A percentile compares a stretch with the other conserved stretches of the same genome.
phyloP scores from a whole-genome alignment of 345 rosid species.

The Jatropha curcas region DNA sequence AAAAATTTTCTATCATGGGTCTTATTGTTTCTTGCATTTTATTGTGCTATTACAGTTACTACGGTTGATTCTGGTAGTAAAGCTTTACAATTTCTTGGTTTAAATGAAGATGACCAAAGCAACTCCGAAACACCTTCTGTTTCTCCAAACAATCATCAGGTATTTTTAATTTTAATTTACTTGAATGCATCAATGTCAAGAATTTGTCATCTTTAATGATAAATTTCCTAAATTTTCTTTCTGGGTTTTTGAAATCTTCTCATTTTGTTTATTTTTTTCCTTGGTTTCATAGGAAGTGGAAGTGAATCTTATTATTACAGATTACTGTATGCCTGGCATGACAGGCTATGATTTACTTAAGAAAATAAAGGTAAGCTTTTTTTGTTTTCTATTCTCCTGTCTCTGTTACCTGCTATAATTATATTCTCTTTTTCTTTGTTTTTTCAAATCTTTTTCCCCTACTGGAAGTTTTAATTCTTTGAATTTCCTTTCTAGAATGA shows the following conservation, averaged over 20 bases:
- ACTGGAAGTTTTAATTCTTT: conserved; percentile 2
- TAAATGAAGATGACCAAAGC: conserved; percentile 36
- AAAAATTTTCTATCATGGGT: not conserved
- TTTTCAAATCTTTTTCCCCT: not conserved
- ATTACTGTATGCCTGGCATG: conserved; percentile 88
- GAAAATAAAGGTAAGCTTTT: conserved; percentile 59
- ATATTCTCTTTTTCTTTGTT: conserved; percentile 18
- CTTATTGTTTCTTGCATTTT: not conserved
- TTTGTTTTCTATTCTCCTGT: not conserved
- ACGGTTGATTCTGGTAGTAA: conserved; percentile 74
- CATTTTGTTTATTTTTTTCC: not conserved
- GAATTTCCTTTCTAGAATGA: not conserved
- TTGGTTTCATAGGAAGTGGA: conserved; percentile 43
- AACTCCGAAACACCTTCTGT: conserved; percentile 25
- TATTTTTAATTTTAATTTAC: not conserved
- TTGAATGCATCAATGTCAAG: not conserved
- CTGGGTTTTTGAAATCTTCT: conserved; percentile 14
- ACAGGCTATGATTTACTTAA: conserved; percentile 81
- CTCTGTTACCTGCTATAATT: conserved; percentile 15
- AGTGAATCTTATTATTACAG: conserved; percentile 69
- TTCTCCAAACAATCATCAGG: conserved; percentile 45
- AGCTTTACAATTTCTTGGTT: conserved; percentile 70
- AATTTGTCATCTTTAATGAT: conserved; percentile 1
- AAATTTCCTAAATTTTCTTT: not conserved
- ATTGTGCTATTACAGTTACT: conserved; percentile 47